Base-by-base conservation (phyloP, 805 yeast genomes). In the Teunomyces kruisii region DNA sequence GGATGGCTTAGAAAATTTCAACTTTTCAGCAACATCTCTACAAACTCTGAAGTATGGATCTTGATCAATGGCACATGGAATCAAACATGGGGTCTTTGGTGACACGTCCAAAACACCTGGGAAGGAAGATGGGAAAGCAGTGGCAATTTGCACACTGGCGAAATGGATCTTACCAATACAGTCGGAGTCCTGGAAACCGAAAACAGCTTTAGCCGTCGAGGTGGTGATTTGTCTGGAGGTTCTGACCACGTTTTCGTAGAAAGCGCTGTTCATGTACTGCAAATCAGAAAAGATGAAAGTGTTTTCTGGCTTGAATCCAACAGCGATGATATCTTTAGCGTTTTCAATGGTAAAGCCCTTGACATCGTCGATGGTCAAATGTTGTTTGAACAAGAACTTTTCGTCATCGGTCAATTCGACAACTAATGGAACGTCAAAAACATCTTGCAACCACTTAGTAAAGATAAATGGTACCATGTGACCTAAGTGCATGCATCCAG, bases 21-120 rank as follows among this genome's bases (percentile, higher is more conserved):
- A 79, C 68, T 92, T 94, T 59, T 84, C 90, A 9, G 99, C 97
- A 53, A 94, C 99, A 65, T 94, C 99, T 70, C 99, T 80, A 68
- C 96, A 88, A 16, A 94, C 95, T 69, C 99, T 80, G 75, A 94
- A 94, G 68, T 94, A 94, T 26, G 99, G 98, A 67, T 94, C 99
- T 75, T 92, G 99, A 65, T 94, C 99, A 64, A 94, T 94, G 39
- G 99, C 99, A 77, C 99, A 94, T 32, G 99, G 99, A 66, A 94
- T 94, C 66, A 94, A 75, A 68, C 96, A 89, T 50, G 97, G 98
- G 0, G 97, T 89, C 72, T 91, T 94, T 40, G 83, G 74, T 38
- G 95, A 88, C 58, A 84, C 70, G 6, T 88, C 97, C 56, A 94
- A 79, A 17, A 94, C 86, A 52, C 85, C 96, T 2, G 98, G 99